Evolutionary conservation across 441 rosid species (phyloP).

Genomic region (Syzygium syzygioides): DNA sequence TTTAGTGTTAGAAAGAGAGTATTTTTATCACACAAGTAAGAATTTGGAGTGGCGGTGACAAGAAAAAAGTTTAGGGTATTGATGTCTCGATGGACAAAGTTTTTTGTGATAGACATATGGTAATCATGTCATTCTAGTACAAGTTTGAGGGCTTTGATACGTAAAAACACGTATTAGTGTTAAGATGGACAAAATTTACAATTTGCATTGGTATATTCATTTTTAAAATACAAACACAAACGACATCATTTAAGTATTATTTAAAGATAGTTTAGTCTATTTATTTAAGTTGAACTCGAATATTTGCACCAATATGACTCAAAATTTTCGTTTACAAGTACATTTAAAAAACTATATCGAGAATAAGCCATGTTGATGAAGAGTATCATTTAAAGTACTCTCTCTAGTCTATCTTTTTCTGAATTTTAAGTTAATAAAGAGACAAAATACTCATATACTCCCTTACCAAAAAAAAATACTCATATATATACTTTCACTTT

Average conservation of each 20-base stretch:
- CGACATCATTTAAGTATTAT: neutral
- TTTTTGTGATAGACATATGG: neutral
- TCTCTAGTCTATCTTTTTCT: neutral
- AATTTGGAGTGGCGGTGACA: neutral
- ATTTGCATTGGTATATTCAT: neutral
- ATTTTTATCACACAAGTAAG: neutral
- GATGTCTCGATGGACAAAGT: neutral
- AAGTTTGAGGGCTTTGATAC: neutral
- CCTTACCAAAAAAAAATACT: no score
- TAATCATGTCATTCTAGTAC: fast-evolving
- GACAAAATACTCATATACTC: neutral
- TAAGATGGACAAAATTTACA: neutral
- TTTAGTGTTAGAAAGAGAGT: neutral
- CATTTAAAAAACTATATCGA: neutral
- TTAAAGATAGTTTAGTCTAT: neutral
- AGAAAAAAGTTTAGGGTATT: neutral
- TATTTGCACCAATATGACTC: neutral
- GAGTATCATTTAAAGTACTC: neutral
- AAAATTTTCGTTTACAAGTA: neutral
- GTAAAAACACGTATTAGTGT: neutral
- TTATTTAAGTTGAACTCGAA: neutral
- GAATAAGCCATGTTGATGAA: neutral
- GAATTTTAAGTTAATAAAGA: neutral
- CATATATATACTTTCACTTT: neutral
- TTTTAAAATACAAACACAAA: neutral